Percentiles rank a stretch among this genome's conserved stretches.
Conservation (phyloP, 768 basidiomycete species). For the Suillus alpinus region DNA sequence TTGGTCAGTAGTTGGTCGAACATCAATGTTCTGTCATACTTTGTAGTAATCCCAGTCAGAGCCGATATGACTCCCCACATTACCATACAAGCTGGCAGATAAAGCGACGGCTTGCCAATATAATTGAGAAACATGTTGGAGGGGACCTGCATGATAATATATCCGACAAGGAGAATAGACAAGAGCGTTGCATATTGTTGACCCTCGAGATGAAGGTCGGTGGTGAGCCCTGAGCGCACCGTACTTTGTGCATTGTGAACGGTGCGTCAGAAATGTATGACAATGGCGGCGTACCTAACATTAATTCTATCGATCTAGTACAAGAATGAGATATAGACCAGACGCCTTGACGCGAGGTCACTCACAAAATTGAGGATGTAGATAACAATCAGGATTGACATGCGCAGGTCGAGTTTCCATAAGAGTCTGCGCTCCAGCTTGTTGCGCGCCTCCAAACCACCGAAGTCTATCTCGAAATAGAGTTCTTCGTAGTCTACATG, state of each 20-base stretch:
- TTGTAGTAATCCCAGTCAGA: slow-evolving; percentile 38
- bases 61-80: slow-evolving; percentile 66
- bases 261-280: neutral
- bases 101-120: slow-evolving; percentile 64
- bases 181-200: slow-evolving; percentile 64
- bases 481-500: slow-evolving; percentile 3
- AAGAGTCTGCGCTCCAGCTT: slow-evolving; percentile 51
- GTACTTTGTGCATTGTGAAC: slow-evolving; percentile 39
- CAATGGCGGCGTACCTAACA: slow-evolving; percentile 45
- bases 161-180: slow-evolving; percentile 65
- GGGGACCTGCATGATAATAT: slow-evolving; percentile 41
- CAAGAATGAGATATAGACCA: neutral
- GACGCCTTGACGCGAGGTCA: neutral
- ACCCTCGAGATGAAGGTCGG: slow-evolving; percentile 59
- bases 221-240: slow-evolving; percentile 66
- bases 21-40: slow-evolving; percentile 16
- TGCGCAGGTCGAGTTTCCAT: slow-evolving; percentile 52
- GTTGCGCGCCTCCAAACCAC: slow-evolving; percentile 42
- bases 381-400: slow-evolving; percentile 47
- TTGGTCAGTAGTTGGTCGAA: neutral
- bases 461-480: slow-evolving; percentile 42
- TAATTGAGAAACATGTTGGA: slow-evolving; percentile 73
- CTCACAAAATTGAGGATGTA: slow-evolving; percentile 37
- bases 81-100: slow-evolving; percentile 64
- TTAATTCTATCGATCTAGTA: slow-evolving; percentile 68